phyloP scores from a whole-genome alignment of 176 grass and related monocot genomes.

The Oryza glumipatula region DNA sequence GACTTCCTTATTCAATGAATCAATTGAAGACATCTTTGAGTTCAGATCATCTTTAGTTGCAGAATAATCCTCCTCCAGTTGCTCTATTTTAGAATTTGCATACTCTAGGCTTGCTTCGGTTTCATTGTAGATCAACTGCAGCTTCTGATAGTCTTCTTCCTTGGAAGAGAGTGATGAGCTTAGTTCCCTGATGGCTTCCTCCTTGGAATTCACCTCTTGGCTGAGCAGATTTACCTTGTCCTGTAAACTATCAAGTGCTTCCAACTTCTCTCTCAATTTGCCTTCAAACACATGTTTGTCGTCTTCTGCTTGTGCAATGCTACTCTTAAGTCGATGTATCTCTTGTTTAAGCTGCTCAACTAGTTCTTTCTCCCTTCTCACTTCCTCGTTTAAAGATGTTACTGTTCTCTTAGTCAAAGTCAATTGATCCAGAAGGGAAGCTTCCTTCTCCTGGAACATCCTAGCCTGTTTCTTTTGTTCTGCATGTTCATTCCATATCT shows the following conservation, averaged over 20 bases:
- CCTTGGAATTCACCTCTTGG: constrained; percentile 72
- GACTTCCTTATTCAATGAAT: constrained; percentile 73
- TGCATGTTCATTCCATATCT: constrained; percentile 64
- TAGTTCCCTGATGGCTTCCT: constrained; percentile 63
- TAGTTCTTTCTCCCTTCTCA: constrained; percentile 59
- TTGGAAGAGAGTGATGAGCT: constrained; percentile 63
- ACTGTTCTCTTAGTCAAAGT: constrained; percentile 58
- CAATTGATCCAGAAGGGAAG: constrained; percentile 59
- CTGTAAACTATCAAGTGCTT: constrained; percentile 57
- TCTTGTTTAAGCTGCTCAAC: constrained; percentile 63
- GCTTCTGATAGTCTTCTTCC: constrained; percentile 61
- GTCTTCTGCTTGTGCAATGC: constrained; percentile 52
- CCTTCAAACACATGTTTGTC: constrained; percentile 65
- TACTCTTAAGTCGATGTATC: constrained; percentile 60
- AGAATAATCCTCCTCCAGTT: constrained; percentile 68
- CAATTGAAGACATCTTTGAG: constrained; percentile 60
- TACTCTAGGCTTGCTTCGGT: constrained; percentile 56
- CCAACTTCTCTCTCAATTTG: constrained; percentile 64
- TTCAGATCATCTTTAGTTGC: constrained; percentile 66
- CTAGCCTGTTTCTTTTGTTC: constrained; percentile 65
- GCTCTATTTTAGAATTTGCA: constrained; percentile 69
- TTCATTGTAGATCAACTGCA: constrained; percentile 58
- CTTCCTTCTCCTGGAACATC: constrained; percentile 69
- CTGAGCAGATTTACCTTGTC: constrained; percentile 69
- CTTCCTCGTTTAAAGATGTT: constrained; percentile 64